These are phyloP conservation scores for Colletotrichum sp. DNA, from an alignment of 2,329 filamentous ascomycete species.

Conservation along the genomic window DNA sequence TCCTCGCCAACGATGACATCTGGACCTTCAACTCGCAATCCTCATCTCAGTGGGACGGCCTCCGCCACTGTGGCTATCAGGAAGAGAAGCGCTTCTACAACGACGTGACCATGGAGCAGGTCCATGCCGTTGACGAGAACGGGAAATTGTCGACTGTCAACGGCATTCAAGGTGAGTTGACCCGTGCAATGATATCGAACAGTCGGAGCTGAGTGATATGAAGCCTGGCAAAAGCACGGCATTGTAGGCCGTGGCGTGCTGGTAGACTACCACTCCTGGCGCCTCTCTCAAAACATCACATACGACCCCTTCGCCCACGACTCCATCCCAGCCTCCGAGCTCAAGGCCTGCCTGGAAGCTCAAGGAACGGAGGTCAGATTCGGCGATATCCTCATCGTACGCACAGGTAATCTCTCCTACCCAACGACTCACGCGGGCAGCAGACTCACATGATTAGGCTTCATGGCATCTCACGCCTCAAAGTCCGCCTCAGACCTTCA, in stretches of 20 bases:
- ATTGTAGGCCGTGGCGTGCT: conserved; percentile 56
- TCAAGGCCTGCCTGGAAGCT: conserved; percentile 18
- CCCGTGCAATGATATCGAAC: too few relatives aligned
- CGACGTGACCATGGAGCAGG: conserved; percentile 38
- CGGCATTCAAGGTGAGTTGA: conserved; percentile 16
- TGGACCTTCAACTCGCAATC: conserved; percentile 40
- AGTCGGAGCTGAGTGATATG: not conserved
- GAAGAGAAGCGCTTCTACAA: conserved; percentile 38
- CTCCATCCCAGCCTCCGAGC: conserved; percentile 16
- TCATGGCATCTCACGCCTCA: conserved; percentile 16
- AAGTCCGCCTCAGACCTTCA: conserved; percentile 9
- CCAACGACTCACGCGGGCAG: not conserved
- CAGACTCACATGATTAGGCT: not conserved
- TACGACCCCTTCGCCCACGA: conserved; percentile 22
- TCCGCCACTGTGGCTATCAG: conserved; percentile 43
- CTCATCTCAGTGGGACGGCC: conserved; percentile 44
- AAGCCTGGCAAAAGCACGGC: conserved; percentile 31
- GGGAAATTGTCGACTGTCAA: conserved; percentile 26
- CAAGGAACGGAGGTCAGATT: conserved; percentile 26
- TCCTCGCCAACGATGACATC: conserved; percentile 36
- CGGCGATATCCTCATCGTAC: conserved; percentile 63
- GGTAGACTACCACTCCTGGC: conserved; percentile 56
- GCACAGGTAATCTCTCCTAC: conserved; percentile 37
- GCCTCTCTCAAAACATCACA: conserved; percentile 33
- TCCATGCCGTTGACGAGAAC: conserved; percentile 48